Percentiles rank a stretch among this genome's conserved stretches.
Evolutionary conservation across 2,329 filamentous ascomycete species (phyloP).

Genomic region (Penicillium crustosum): DNA sequence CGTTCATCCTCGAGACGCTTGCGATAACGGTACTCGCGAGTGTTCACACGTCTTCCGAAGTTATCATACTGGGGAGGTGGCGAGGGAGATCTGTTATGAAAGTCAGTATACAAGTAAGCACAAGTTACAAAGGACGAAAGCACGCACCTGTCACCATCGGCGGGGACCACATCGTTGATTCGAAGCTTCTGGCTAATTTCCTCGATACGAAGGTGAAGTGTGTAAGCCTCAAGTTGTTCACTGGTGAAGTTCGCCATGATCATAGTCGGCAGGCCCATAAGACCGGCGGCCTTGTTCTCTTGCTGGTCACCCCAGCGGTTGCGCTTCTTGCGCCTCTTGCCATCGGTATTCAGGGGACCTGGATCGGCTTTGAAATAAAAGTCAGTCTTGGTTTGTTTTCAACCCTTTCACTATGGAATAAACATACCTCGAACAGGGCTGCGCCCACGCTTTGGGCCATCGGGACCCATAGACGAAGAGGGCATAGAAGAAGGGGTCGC

Average conservation of each 20-base stretch:
- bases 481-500: slow-evolving; percentile 49
- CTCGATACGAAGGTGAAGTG: slow-evolving; percentile 92
- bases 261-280: slow-evolving; percentile 95
- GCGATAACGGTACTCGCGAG: slow-evolving; percentile 95
- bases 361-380: slow-evolving; percentile 41
- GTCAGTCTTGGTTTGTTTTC: slow-evolving; percentile 20
- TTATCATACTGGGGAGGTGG: slow-evolving; percentile 98
- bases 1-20: slow-evolving; percentile 98
- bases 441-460: slow-evolving; percentile 77
- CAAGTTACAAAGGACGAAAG: background rate
- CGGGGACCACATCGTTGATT: slow-evolving; percentile 97
- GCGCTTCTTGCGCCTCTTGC: slow-evolving; percentile 91
- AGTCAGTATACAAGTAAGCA: slow-evolving; percentile 17
- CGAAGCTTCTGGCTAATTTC: slow-evolving; percentile 99
- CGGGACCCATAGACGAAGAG: slow-evolving; percentile 23
- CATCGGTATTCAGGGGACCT: slow-evolving; percentile 54
- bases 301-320: slow-evolving; percentile 97
- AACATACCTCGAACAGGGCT: slow-evolving; percentile 77
- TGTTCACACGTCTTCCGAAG: slow-evolving; percentile 98
- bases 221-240: slow-evolving; percentile 97
- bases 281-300: slow-evolving; percentile 96
- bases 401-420: background rate
- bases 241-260: slow-evolving; percentile 98
- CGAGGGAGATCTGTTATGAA: slow-evolving; percentile 74
- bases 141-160: slow-evolving; percentile 83